Conservation (phyloP, 176 grass and related monocot genomes). For the Rhipidocladum racemiflorum region DNA sequence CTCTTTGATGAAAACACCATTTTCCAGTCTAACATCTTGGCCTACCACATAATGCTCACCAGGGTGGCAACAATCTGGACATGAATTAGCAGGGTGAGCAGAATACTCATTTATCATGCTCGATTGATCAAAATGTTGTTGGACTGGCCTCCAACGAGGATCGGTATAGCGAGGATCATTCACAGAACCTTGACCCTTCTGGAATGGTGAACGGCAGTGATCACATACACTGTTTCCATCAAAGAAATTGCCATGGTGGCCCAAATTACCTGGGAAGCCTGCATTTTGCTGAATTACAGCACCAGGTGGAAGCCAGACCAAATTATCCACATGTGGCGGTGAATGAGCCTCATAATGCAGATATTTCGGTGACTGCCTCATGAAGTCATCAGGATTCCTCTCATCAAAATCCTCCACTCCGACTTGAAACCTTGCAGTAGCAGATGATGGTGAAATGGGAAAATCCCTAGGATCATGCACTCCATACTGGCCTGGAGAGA, state of each 20-base stretch:
- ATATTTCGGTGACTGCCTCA: constrained; percentile 50
- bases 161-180: constrained; percentile 54
- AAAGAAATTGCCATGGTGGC: constrained; percentile 48
- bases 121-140: constrained; percentile 49
- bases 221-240: constrained; percentile 58
- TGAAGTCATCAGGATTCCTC: constrained; percentile 48
- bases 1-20: constrained; percentile 61
- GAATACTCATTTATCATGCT: constrained; percentile 48
- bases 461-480: constrained; percentile 68
- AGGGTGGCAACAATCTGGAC: constrained; percentile 50
- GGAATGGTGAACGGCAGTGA: constrained; percentile 59
- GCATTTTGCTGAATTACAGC: constrained; percentile 61
- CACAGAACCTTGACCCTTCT: constrained; percentile 45
- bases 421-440: constrained; percentile 59
- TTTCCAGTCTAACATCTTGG: constrained; percentile 59
- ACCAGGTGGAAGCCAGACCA: constrained; percentile 71
- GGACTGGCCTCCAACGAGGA: constrained; percentile 50
- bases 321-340: constrained; percentile 46
- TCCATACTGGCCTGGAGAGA: constrained; percentile 53
- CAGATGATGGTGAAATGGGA: constrained; percentile 60
- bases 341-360: constrained; percentile 57
- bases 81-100: constrained; percentile 49
- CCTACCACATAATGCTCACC: constrained; percentile 48
- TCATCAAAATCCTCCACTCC: constrained; percentile 65
- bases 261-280: constrained; percentile 65